Conservation (phyloP, 2,329 filamentous ascomycete species). For the Xylaria sp. region DNA sequence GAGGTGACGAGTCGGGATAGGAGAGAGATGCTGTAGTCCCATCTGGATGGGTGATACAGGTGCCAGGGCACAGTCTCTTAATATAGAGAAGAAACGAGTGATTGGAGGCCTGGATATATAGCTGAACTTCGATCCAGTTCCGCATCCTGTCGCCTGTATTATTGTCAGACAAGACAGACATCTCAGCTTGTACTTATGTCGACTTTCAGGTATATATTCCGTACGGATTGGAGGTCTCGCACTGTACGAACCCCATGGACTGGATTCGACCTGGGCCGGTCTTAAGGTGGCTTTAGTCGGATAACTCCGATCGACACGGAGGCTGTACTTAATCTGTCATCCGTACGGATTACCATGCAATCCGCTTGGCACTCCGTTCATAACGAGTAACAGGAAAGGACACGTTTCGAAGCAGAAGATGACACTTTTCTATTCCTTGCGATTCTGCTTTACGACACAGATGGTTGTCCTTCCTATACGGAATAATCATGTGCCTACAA, state of each 20-base stretch:
- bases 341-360: neutral
- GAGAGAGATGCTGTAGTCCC: neutral
- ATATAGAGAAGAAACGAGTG: neutral
- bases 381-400: no score
- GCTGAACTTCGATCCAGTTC: neutral
- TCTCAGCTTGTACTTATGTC: neutral
- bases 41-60: neutral
- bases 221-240: neutral
- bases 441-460: neutral
- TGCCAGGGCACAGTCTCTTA: neutral
- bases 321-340: neutral
- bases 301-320: slow-evolving; percentile 1
- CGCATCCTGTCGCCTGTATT: neutral
- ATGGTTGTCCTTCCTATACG: no score
- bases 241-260: neutral
- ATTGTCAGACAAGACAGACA: neutral
- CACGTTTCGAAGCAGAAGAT: no score
- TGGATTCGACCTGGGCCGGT: neutral
- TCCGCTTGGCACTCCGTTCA: neutral
- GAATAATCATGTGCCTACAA: no score
- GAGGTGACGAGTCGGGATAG: neutral
- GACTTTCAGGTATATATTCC: neutral
- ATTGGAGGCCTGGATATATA: neutral
- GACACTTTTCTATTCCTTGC: neutral
- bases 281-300: neutral